Base-by-base conservation (phyloP, 495 filamentous ascomycete genomes). In the Talaromyces trachyspermus region DNA sequence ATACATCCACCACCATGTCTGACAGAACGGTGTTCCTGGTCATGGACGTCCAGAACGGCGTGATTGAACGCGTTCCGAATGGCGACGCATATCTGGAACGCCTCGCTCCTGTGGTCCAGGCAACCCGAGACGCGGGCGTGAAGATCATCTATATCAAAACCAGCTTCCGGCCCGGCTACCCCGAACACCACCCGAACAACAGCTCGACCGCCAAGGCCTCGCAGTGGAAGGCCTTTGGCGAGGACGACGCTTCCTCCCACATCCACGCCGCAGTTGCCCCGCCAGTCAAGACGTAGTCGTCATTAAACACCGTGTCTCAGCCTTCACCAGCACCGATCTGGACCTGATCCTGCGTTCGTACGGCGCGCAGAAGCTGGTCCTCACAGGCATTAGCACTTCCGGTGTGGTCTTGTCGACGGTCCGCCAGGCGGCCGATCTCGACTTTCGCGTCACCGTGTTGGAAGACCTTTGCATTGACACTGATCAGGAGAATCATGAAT, bases 381-480 rank as follows among this genome's bases (percentile, higher is more conserved):
- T 70, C 3, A 55, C 56, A 0, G 66, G 67, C 1, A 30, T 69
- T 20, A 54, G 43, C 17, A 66, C 66, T 4, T 65, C 62, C 23
- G 66, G 65, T 11, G 65, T 61, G 5, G 62, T 69, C 4, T 49
- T 72, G 32, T 66, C 64, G 4, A 72, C 66, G 10, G 53, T 70
- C 14, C 61, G 61, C 5, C 56, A 63, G 18, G 67, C 61, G 5
- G 50, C 46, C 11, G 65, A 70, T 50, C 24, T 62, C 39, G 68
- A 70, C 38, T 65, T 61, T 27, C 36, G 49, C 2, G 35, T 70
- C 26, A 62, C 58, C 1, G 59, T 72, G 0, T 27, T 70, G 35
- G 50, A 57, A 15, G 65, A 70, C 50, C 42, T 62, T 1, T 70
- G 64, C 42, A 50, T 66, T 54, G 66, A 71, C 52, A 47, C 48